A percentile compares a stretch with the other conserved stretches of the same genome.
These are phyloP conservation scores for Alternaria metachromatica DNA, from an alignment of 2,329 filamentous ascomycete species.

Conservation along the genomic window DNA sequence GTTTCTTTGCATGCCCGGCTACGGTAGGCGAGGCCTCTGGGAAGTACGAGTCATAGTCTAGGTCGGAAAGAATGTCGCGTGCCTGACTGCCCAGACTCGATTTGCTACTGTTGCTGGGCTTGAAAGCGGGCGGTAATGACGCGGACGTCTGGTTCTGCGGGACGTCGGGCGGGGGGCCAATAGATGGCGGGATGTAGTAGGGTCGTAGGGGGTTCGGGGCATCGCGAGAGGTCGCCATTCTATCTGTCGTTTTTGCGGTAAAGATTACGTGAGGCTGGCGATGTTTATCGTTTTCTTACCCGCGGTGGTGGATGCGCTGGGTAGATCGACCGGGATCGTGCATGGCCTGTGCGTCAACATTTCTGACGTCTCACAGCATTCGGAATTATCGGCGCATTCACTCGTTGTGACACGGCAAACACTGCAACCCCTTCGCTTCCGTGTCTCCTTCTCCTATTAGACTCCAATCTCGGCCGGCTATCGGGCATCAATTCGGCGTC, in stretches of 20 bases:
- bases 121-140: constrained; percentile 41
- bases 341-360: constrained; percentile 13
- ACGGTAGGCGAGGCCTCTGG: constrained; percentile 73
- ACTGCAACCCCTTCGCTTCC: neutral
- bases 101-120: constrained; percentile 50
- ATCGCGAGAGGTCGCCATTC: constrained; percentile 55
- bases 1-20: constrained; percentile 74
- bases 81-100: constrained; percentile 68
- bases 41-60: constrained; percentile 90
- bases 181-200: constrained; percentile 74
- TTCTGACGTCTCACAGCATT: constrained; percentile 25
- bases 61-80: constrained; percentile 84
- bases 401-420: constrained; percentile 8
- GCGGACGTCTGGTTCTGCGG: constrained; percentile 42
- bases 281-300: constrained; percentile 13
- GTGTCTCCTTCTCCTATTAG: constrained; percentile 2
- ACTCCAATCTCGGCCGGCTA: neutral
- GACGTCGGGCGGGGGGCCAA: constrained; percentile 62
- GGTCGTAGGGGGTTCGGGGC: constrained; percentile 69
- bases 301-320: constrained; percentile 14
- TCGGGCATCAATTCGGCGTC: neutral
- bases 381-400: constrained; percentile 17
- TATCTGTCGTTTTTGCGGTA: constrained; percentile 3
- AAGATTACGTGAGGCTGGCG: constrained; percentile 3
- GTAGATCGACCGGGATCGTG: constrained; percentile 6